Base-by-base conservation (phyloP, 164 flowering plant species). In the Malania oleifera region DNA sequence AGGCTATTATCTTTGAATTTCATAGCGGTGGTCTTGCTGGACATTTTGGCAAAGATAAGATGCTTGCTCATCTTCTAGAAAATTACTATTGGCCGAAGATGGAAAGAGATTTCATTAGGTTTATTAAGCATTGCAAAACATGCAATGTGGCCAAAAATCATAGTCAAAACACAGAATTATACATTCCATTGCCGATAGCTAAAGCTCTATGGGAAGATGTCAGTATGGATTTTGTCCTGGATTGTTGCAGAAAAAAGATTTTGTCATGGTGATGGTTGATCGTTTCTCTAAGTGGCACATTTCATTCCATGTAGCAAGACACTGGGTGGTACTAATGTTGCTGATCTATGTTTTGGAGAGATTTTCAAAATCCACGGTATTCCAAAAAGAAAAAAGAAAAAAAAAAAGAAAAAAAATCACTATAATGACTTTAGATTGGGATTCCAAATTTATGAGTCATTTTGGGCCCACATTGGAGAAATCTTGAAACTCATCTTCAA, bases 201-300 rank as follows among this genome's bases (percentile, higher is more conserved):
- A 27, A 8, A n/a, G n/a, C 23, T 1, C 48, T 57, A 7, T 52
- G 50, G 64, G 63, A 37, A 1, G 57, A 52, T 51, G 48, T 52
- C 19, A 61, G 64, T 25, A 26, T 45, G 38, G 61, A 58, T 9
- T 58, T 58, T 19, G 7, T 58, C 6, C n/a, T n/a, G 64, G 56
- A 0, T 10, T 61, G 13, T 48, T 17, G 0, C 1, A 39, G 3
- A 61, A 19, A 12, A 39, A 51, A 17, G 57, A 61, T 25, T 61
- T 40, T 10, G 17, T 43, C 2, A 45, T 44, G 39, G 52, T 58
- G 22, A 52, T 57, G 1, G 61, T 20, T 28, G 49, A n/a, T n/a
- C n/a, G n/a, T n/a, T n/a, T n/a, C n/a, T n/a, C n/a, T n/a, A n/a
- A n/a, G n/a, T 60, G 63, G 49, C 38, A 1, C 48, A 61, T 29